Evolutionary conservation across 2,329 filamentous ascomycete species (phyloP), one percentile per base, ranked within the genome.

Genomic region (Coniosporium tulheliwenetii): DNA sequence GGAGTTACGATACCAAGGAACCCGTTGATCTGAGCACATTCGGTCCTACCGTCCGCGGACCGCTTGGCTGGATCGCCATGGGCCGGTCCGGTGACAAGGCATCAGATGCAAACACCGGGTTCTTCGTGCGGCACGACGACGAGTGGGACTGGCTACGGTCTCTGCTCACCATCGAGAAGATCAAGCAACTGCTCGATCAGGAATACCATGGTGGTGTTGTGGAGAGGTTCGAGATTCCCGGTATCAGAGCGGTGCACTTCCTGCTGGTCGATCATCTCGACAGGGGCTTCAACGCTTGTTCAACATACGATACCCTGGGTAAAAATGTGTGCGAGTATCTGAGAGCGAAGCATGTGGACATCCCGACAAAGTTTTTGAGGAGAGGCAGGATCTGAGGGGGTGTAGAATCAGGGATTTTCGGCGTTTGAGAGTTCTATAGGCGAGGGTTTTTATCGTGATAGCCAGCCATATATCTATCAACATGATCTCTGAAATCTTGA

Each of bases 261-360:
- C 47, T 67, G 34, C 47, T 70, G 15, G 58, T 67, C 41, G 66
- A 69, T 45, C 65, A 67, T 45, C 50, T 69, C 7, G 63, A 67
- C 39, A 53, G 63, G 0, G 63, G 64, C 0, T 65, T 62, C 48
- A 59, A 64, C 40, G 59, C 62, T 4, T 64, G 60, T 31, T 57
- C 54, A 38, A 57, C 57, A 1, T 65, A 67, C 37, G 66, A 69
- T 48, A 63, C 60, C 1, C 48, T 69, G 10, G 66, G 65, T 0
- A 70, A 70, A 56, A 65, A 65, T 15, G 53, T 59, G 33, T 58
- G 53, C 10, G 65, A 69, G 55, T 69, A 66, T 46, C 38, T 69
- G 39, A 50, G 65, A 37, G 60, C 60, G 15, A 64, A 62, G 45
- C 56, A 54, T n/a, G 62, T 69, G 0, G 63, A 69, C 42, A 50